Percentiles rank a stretch among this genome's conserved stretches.
Conservation (phyloP, 129 eudicot species). For the Ambrosia artemisiifolia region DNA sequence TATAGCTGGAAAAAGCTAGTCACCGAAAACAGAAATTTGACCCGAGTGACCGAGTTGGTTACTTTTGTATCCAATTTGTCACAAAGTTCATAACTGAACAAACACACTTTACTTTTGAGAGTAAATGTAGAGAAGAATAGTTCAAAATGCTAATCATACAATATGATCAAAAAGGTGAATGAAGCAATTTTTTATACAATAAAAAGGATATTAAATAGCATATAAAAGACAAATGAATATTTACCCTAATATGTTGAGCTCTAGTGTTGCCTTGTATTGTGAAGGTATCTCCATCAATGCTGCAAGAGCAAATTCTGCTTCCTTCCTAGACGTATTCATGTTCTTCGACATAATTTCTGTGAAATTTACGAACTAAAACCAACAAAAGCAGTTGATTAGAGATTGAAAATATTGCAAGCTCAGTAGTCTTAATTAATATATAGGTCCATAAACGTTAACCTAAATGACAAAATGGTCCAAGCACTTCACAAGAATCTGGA, state of each 20-base stretch:
- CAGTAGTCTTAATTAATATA: background rate
- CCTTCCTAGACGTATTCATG: conserved; percentile 59
- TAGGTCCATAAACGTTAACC: background rate
- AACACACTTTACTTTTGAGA: background rate
- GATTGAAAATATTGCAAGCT: background rate
- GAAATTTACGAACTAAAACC: conserved; percentile 76
- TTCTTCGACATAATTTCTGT: conserved; percentile 85
- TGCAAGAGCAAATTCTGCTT: conserved; percentile 80
- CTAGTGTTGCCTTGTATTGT: conserved; percentile 87
- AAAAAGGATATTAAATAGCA: background rate
- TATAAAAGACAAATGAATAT: background rate
- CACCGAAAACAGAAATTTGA: background rate
- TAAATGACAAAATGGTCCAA: background rate
- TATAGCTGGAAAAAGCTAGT: too few relatives aligned
- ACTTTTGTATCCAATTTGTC: background rate
- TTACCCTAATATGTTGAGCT: conserved; percentile 72
- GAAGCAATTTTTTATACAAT: background rate
- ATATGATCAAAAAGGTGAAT: background rate
- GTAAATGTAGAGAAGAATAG: background rate
- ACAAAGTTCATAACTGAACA: background rate
- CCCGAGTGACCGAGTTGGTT: background rate
- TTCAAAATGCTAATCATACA: background rate
- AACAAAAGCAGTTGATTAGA: conserved; percentile 7
- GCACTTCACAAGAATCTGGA: background rate
- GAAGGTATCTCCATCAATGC: conserved; percentile 94